Base-by-base conservation (phyloP, 805 yeast genomes). In the Alloascoidea africana region DNA sequence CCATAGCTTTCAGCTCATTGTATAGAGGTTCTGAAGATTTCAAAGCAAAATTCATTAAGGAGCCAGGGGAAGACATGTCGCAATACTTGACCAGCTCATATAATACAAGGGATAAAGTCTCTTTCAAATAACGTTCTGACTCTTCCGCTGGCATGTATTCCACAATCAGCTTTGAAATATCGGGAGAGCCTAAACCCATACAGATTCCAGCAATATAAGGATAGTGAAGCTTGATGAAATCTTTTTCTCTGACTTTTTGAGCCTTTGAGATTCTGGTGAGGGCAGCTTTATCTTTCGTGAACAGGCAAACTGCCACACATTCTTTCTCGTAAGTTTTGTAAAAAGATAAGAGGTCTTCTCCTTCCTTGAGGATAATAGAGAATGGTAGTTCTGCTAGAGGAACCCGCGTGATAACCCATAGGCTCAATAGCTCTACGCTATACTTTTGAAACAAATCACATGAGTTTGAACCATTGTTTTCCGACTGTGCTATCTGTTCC, bases 91-190 rank as follows among this genome's bases (percentile, higher is more conserved):
- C n/a, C 8, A 23, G 30, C n/a, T n/a, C n/a, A n/a, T 23, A 23
- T 8, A 23, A 23, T 23, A 23, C n/a, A 8, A 23, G n/a, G n/a
- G n/a, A 8, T 23, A 23, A 23, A 8, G 30, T 23, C 13, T 23
- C n/a, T 23, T 23, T 23, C 30, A 23, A 23, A 23, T 23, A 23
- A n/a, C 30, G 30, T 23, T n/a, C n/a, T n/a, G n/a, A n/a, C n/a
- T n/a, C n/a, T n/a, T n/a, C n/a, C n/a, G n/a, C n/a, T n/a, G n/a
- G n/a, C n/a, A n/a, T n/a, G n/a, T n/a, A n/a, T n/a, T n/a, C n/a
- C n/a, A n/a, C n/a, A n/a, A n/a, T n/a, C n/a, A n/a, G n/a, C n/a
- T n/a, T n/a, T n/a, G n/a, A n/a, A n/a, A n/a, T n/a, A n/a, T n/a
- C n/a, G n/a, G n/a, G n/a, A n/a, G n/a, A n/a, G n/a, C n/a, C n/a